Evolutionary conservation across 2,329 filamentous ascomycete species (phyloP), one percentile per base, ranked within the genome.

Genomic region (Ceratocystis cacaofunesta): DNA sequence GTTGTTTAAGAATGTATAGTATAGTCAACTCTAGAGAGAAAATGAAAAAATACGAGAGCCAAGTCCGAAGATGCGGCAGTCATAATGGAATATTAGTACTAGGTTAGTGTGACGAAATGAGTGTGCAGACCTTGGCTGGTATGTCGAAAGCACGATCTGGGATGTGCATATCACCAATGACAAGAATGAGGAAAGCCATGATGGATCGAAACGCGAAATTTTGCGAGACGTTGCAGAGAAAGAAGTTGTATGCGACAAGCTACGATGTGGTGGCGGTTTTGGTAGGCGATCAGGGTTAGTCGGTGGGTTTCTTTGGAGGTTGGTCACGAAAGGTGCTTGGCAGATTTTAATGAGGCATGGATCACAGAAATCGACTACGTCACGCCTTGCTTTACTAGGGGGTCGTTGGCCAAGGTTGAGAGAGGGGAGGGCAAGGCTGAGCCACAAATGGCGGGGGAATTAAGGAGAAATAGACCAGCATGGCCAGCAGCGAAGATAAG

Each of bases 131-230:
- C 85, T 95, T 95, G 75, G 87, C 82, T 67, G 91, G 91, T 72
- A 96, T 92, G 75, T 95, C 91, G 69, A 94, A 85, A 71, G 90
- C 91, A 74, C 91, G 83, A 76, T 96, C 91, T 71, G 91, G 91
- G 77, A 96, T 95, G 79, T 95, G 91, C 65, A 96, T 84, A 78
- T 96, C 91, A 75, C 90, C 90, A 71, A 96, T 90, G 73, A 94
- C 90, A 74, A 96, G 84, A 73, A 95, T 91, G 70, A 96, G 82
- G 77, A 92, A 90, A 69, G 90, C 90, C 79, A 92, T 90, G 80
- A 85, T 87, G 71, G 66, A 36, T 65, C 28, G 60, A 17, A 41
- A 22, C 64, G 43, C 32, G 19, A 19, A 36, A 2, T 12, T n/a
- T 28, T 7, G 17, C 19, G 8, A 28, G 36, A 41, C 10, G 36